Base-by-base conservation (phyloP, 805 yeast genomes). In the Priceomyces carsonii region DNA sequence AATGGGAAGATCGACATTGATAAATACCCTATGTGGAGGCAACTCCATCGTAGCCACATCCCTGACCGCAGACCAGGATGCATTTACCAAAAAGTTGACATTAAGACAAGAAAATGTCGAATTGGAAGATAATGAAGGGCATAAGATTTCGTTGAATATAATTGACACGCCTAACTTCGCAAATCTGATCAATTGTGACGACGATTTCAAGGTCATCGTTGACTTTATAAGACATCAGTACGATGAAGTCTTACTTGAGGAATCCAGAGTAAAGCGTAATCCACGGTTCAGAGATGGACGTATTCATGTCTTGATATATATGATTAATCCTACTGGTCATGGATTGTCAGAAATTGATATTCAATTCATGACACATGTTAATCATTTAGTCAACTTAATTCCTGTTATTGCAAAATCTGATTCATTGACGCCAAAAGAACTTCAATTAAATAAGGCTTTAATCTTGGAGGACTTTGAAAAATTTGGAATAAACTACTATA, bases 81-180 rank as follows among this genome's bases (percentile, higher is more conserved):
- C 75, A 6, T 64, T 56, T 42, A 41, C 51, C 34, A 66, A 59
- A 38, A 66, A 64, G 41, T 66, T 85, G 51, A 80, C 80, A 33
- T 61, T 85, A 43, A 73, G 95, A 50, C 88, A 82, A 49, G 90
- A 85, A 37, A 77, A 75, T 29, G 93, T 85, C n/a, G 95, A 85
- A 54, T 65, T 85, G 48, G 93, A 85, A 54, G 95, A 85, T 54
- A 82, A 82, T 44, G 93, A 85, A 57, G 93, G 95, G 38, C 87
- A 82, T 46, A 85, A 84, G 66, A 85, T 85, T 48, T 79, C 82
- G 35, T 58, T 85, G 46, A 81, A 83, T 45, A 71, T 85, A 36
- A 82, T 86, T 42, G 95, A 85, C 57, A 85, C 93, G 1, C 91
- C 95, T 7, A 88, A 89, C 33, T 85, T 85, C 61, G 95, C 90